Evolutionary conservation across 2,329 filamentous ascomycete genomes (phyloP).

Genomic region (Parastagonospora avenae): DNA sequence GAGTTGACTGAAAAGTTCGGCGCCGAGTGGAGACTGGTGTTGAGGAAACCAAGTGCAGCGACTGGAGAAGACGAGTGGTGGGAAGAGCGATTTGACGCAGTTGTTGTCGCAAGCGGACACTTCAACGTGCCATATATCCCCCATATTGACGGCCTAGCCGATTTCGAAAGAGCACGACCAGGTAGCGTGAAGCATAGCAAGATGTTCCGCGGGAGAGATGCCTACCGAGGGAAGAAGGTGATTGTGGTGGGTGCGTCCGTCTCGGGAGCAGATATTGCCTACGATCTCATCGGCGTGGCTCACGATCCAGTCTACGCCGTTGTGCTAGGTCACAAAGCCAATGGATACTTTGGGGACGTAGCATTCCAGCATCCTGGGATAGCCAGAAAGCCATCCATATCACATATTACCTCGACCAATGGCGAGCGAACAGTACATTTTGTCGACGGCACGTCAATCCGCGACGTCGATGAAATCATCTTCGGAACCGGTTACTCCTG

Average conservation of each 20-base stretch:
- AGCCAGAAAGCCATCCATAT: slow-evolving; percentile 54
- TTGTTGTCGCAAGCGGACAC: slow-evolving; percentile 66
- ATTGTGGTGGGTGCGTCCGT: slow-evolving; percentile 69
- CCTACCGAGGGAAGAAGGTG: slow-evolving; percentile 57
- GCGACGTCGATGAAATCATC: slow-evolving; percentile 65
- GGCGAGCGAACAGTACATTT: slow-evolving; percentile 59
- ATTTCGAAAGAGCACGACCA: slow-evolving; percentile 53
- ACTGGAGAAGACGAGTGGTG: slow-evolving; percentile 63
- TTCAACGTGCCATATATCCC: slow-evolving; percentile 65
- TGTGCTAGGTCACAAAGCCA: slow-evolving; percentile 57
- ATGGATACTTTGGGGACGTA: slow-evolving; percentile 62
- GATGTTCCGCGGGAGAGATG: slow-evolving; percentile 56
- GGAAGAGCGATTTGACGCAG: slow-evolving; percentile 65
- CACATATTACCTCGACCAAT: slow-evolving; percentile 43
- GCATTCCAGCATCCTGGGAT: slow-evolving; percentile 66
- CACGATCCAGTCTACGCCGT: slow-evolving; percentile 59
- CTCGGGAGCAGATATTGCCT: slow-evolving; percentile 66
- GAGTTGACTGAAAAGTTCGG: slow-evolving; percentile 61
- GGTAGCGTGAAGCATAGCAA: slow-evolving; percentile 63
- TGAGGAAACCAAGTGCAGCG: slow-evolving; percentile 49
- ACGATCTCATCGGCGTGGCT: slow-evolving; percentile 56
- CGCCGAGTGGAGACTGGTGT: slow-evolving; percentile 56
- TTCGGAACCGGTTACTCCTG: slow-evolving; percentile 71
- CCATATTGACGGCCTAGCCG: slow-evolving; percentile 54
- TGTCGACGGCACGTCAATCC: slow-evolving; percentile 58